Evolutionary conservation across 805 yeast species (phyloP).

Genomic region (Saccharomyces paradoxus): DNA sequence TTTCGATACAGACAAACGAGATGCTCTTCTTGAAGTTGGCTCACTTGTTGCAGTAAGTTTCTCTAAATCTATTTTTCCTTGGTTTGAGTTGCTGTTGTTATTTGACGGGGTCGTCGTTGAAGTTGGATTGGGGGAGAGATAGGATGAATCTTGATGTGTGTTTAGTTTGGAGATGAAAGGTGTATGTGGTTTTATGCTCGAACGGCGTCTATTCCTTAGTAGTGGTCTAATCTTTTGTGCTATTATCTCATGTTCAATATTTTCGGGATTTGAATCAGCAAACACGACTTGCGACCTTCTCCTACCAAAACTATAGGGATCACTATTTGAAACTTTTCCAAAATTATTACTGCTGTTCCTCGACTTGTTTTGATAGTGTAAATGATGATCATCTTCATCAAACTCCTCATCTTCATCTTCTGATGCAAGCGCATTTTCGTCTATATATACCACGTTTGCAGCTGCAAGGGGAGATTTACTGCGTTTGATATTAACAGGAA

Average conservation of each 20-base stretch:
- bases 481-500: background rate
- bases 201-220: constrained; percentile 4
- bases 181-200: background rate
- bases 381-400: constrained; percentile 1
- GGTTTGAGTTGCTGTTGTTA: constrained; percentile 6
- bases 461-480: background rate
- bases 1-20: constrained; percentile 32
- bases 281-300: constrained; percentile 24
- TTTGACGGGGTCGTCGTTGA: constrained; percentile 4
- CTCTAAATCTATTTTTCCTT: constrained; percentile 11
- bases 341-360: constrained; percentile 3
- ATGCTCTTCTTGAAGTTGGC: constrained; percentile 27
- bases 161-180: background rate
- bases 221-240: constrained; percentile 13
- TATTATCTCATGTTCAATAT: constrained; percentile 7
- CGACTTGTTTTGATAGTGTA: background rate
- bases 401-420: constrained; percentile 27
- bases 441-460: constrained; percentile 30
- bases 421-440: constrained; percentile 33
- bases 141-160: background rate
- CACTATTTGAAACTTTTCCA: constrained; percentile 1
- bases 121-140: constrained; percentile 2
- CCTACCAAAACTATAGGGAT: constrained; percentile 4
- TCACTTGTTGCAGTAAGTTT: constrained; percentile 11
- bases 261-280: constrained; percentile 19